These are phyloP conservation scores for Gnomoniopsis smithogilvyi DNA, from an alignment of 2,329 filamentous ascomycete genomes.

Conservation along the genomic window DNA sequence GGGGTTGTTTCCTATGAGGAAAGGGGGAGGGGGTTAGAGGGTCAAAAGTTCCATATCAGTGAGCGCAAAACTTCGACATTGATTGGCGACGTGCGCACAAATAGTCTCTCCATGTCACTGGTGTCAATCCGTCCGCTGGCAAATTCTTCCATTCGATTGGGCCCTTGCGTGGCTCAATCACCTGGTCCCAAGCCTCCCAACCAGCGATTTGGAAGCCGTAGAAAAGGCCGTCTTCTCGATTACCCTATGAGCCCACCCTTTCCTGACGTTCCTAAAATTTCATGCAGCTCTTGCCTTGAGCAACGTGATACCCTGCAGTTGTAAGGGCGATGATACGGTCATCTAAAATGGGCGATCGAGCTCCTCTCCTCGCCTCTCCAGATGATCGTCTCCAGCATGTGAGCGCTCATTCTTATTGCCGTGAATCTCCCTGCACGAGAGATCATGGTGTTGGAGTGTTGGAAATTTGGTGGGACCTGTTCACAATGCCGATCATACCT, in stretches of 20 bases:
- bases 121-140: not conserved
- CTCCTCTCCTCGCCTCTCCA: not conserved
- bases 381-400: not conserved
- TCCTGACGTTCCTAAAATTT: not conserved
- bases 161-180: not conserved
- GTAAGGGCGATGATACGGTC: not conserved
- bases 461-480: not conserved
- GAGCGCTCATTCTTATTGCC: not conserved
- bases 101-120: not conserved
- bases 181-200: not conserved
- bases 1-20: too few species aligned
- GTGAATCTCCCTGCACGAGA: not conserved
- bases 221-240: not conserved
- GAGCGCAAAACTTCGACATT: not conserved
- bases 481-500: too few species aligned
- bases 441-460: not conserved
- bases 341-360: not conserved
- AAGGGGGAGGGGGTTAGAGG: too few species aligned
- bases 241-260: not conserved
- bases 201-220: not conserved
- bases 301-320: not conserved
- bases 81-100: not conserved
- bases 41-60: not conserved
- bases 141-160: not conserved
- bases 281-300: not conserved